Evolutionary conservation across 768 basidiomycete species (phyloP).

Genomic region (Auriscalpium orientale): DNA sequence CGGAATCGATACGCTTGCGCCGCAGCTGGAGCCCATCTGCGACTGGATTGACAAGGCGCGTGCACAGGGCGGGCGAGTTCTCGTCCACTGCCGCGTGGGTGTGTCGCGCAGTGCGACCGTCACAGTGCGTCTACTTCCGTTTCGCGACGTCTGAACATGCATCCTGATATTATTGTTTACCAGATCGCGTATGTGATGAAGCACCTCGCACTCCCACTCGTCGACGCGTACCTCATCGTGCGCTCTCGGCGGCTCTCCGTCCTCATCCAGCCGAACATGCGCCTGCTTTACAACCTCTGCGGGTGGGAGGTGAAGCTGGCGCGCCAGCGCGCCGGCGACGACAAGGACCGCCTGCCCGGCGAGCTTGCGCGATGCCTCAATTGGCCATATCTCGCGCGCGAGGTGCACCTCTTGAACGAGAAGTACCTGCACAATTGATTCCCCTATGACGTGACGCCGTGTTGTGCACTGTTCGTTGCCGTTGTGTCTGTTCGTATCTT

Average conservation of each 20-base stretch:
- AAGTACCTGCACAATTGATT: slow-evolving; percentile 48
- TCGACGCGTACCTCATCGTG: slow-evolving; percentile 90
- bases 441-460: no score
- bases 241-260: slow-evolving; percentile 85
- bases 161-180: no score
- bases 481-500: no score
- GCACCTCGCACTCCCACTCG: slow-evolving; percentile 73
- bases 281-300: slow-evolving; percentile 89
- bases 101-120: slow-evolving; percentile 92
- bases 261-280: slow-evolving; percentile 92
- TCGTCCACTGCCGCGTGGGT: slow-evolving; percentile 99
- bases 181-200: slow-evolving; percentile 98
- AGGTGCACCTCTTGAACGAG: slow-evolving; percentile 81
- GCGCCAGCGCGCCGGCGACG: slow-evolving; percentile 53
- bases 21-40: slow-evolving; percentile 81
- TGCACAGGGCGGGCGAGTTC: slow-evolving; percentile 74
- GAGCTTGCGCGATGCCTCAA: slow-evolving; percentile 65
- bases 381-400: slow-evolving; percentile 81
- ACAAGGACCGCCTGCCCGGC: slow-evolving; percentile 40
- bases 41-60: slow-evolving; percentile 91
- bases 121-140: slow-evolving; percentile 43
- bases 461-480: no score
- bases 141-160: no score
- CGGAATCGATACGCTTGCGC: slow-evolving; percentile 90
- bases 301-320: slow-evolving; percentile 95